These are phyloP conservation scores for Lithospermum erythrorhizon DNA, from an alignment of 257 asterid species.

Conservation along the genomic window DNA sequence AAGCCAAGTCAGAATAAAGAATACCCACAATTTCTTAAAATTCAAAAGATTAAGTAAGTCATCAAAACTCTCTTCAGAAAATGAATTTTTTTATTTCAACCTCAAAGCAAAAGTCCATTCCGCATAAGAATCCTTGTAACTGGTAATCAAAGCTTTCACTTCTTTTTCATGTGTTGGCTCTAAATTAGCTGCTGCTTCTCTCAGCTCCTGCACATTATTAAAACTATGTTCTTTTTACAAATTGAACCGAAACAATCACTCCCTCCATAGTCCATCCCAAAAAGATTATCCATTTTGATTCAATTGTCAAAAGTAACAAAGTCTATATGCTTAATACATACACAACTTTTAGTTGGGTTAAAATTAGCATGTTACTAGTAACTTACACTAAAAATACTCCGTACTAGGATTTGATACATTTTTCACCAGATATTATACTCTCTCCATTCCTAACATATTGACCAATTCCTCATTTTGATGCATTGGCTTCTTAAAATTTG, in stretches of 20 bases:
- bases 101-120: constrained; percentile 63
- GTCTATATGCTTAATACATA: background rate
- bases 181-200: constrained; percentile 52
- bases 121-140: constrained; percentile 45
- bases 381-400: too few species aligned
- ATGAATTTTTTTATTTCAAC: constrained; percentile 14
- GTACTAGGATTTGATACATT: too few species aligned
- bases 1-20: constrained; percentile 3
- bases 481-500: too few species aligned
- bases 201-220: constrained; percentile 43
- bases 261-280: background rate
- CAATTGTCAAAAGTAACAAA: background rate
- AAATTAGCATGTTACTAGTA: too few species aligned
- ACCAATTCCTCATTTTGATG: too few species aligned
- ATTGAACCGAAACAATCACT: background rate
- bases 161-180: constrained; percentile 82
- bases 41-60: too few species aligned
- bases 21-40: too few species aligned
- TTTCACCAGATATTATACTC: too few species aligned
- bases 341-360: too few species aligned
- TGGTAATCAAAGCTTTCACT: constrained; percentile 34
- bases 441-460: too few species aligned
- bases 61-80: background rate
- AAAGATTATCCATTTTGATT: background rate
- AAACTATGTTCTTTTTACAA: background rate